phyloP scores from a whole-genome alignment of 2,329 filamentous ascomycete species.

The Fusarium subtropicale region DNA sequence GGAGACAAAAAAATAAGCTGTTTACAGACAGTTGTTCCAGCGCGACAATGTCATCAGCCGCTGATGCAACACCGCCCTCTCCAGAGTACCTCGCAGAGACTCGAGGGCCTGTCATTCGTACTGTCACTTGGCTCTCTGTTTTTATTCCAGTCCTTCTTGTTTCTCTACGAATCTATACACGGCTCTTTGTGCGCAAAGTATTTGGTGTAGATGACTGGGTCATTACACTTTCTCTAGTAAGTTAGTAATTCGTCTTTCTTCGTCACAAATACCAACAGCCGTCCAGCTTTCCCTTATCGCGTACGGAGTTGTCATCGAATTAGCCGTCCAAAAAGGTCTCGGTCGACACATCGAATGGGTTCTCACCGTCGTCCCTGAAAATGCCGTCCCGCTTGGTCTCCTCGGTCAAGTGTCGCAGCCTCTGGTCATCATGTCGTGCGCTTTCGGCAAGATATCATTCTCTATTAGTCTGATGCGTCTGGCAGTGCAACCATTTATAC shows the following conservation, averaged over 20 bases:
- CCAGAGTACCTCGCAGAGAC: slow-evolving; percentile 27
- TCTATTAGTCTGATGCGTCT: slow-evolving; percentile 37
- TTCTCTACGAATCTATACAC: slow-evolving; percentile 15
- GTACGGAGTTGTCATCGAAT: slow-evolving; percentile 34
- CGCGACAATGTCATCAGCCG: slow-evolving; percentile 8
- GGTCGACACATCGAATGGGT: slow-evolving; percentile 33
- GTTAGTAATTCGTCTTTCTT: accelerated
- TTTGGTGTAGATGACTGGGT: slow-evolving; percentile 37
- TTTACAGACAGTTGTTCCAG: not conserved
- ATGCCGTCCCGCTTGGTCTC: slow-evolving; percentile 23
- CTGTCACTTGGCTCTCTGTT: slow-evolving; percentile 33
- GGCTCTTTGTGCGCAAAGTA: slow-evolving; percentile 30
- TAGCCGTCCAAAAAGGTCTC: slow-evolving; percentile 20
- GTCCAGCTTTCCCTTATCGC: slow-evolving; percentile 21
- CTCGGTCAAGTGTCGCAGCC: slow-evolving; percentile 32
- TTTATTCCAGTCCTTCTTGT: slow-evolving; percentile 22
- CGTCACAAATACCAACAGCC: not conserved
- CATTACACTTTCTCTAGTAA: slow-evolving; percentile 28
- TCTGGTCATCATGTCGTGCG: slow-evolving; percentile 33
- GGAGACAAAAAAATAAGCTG: not conserved
- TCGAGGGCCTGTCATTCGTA: slow-evolving; percentile 17
- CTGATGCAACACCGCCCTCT: slow-evolving; percentile 5
- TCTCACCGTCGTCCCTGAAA: slow-evolving; percentile 2
- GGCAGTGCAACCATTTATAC: slow-evolving; percentile 22
- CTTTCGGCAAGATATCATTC: slow-evolving; percentile 33